A percentile compares a stretch with the other conserved stretches of the same genome.
phyloP scores from a whole-genome alignment of 352 stramenopile genomes.

The Phytopythium boreale region DNA sequence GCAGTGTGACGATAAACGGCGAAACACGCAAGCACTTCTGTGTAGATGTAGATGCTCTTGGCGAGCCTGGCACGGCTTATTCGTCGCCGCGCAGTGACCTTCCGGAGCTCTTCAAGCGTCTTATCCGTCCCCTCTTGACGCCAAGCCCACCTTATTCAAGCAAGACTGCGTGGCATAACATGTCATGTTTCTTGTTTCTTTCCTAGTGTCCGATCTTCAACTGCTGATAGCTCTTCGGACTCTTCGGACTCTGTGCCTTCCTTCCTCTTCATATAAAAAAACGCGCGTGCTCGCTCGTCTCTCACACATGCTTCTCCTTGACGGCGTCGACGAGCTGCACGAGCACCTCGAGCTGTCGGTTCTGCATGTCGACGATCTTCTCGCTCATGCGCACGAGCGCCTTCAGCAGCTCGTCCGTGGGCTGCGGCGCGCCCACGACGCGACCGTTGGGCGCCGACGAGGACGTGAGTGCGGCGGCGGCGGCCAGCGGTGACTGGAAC shows the following conservation, averaged over 20 bases:
- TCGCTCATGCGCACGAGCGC: conserved; percentile 5
- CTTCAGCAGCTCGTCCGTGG: conserved; percentile 4
- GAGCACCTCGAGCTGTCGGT: conserved; percentile 7
- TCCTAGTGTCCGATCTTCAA: no score
- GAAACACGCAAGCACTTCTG: background rate
- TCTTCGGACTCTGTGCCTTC: no score
- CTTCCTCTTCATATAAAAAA: background rate
- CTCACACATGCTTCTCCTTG: conserved; percentile 8
- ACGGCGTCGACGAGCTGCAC: conserved; percentile 3
- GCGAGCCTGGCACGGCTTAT: no score
- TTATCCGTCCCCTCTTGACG: no score
- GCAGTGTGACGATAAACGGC: background rate
- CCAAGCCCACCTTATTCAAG: no score
- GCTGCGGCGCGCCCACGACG: background rate
- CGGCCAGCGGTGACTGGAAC: conserved; percentile 1
- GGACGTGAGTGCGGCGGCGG: background rate
- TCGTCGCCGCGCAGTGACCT: no score
- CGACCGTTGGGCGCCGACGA: background rate
- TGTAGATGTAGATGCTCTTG: no score
- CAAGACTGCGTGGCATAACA: no score
- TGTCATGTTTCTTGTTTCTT: no score
- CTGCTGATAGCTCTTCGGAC: no score
- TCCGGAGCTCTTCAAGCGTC: no score
- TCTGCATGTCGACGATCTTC: conserved; percentile 10
- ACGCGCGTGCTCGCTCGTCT: background rate